Evolutionary conservation across 768 basidiomycete species (phyloP), one percentile per base, ranked within the genome.

Genomic region (Hericium coralloides): DNA sequence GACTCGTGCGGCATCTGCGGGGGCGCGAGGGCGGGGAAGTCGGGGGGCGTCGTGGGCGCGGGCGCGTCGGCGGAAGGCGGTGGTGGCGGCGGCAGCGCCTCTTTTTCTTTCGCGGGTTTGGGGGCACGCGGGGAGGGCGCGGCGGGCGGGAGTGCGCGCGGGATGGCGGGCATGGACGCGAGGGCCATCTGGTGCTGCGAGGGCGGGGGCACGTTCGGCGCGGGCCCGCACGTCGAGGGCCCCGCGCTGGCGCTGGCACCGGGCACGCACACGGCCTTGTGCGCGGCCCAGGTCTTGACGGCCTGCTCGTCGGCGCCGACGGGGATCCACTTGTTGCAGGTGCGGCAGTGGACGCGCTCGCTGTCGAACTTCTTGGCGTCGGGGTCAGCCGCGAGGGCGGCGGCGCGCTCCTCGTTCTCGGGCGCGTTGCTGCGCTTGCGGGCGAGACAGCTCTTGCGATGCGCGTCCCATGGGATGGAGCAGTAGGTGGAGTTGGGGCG

Each of bases 381-480:
- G 2, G 82, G 80, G 65, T 90, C 88, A 52, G 81, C 79, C 41
- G 80, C 69, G 58, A 90, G 77, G 38, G 81, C 63, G 1, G 76
- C 69, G 63, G 79, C 81, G 59, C 83, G 77, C 63, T 85, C 80
- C 36, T 87, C 82, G 57, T 80, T 73, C 9, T 83, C 81, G 60
- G 79, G 78, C 3, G 59, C 49, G 39, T 58, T 62, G 49, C 63
- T 39, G 37, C 22, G 31, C 10, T 36, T 18, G 38, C 38, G 22
- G 1, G 86, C 82, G 49, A 91, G 70, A 70, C 88, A 90, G 66
- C 85, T 87, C 73, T 89, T 90, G 43, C 89, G 74, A 65, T 91
- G 89, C 3, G 89, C 88, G 66, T 90, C 87, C 89, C 89, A 91
- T 0, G 89, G 89, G 55, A 91, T 90, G n/a, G 83, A 86, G 65